Percentiles rank a stretch among this genome's conserved stretches.
Conservation (phyloP, 345 rosid genomes). For the Viola odorata region DNA sequence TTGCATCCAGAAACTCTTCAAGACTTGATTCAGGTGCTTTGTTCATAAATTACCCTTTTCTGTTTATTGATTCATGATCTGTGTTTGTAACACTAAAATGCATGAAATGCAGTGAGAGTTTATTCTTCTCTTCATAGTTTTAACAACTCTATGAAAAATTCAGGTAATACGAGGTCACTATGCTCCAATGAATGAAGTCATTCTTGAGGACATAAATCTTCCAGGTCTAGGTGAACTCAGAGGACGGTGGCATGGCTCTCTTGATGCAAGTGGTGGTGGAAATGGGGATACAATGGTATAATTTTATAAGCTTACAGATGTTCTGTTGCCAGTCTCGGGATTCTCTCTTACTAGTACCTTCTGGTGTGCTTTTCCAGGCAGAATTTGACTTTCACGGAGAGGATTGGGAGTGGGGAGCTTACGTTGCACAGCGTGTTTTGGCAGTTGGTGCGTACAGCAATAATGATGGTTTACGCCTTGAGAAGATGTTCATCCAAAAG, state of each 20-base stretch:
- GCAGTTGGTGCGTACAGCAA: constrained; percentile 94
- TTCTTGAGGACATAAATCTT: constrained; percentile 69
- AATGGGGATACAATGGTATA: constrained; percentile 94
- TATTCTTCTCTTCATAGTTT: constrained; percentile 10
- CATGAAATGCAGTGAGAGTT: background rate
- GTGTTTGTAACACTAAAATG: constrained; percentile 8
- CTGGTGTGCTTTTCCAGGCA: constrained; percentile 48
- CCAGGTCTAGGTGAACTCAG: constrained; percentile 93
- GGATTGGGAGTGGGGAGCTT: constrained; percentile 99
- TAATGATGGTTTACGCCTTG: constrained; percentile 88
- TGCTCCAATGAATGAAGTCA: constrained; percentile 58
- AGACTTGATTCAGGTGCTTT: constrained; percentile 74
- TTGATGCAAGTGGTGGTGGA: constrained; percentile 99
- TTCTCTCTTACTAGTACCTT: background rate
- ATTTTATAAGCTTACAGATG: constrained; percentile 6
- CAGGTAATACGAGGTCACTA: constrained; percentile 69
- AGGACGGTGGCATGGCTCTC: constrained; percentile 92
- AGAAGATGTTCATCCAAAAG: constrained; percentile 84
- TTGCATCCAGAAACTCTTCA: constrained; percentile 69
- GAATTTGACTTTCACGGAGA: constrained; percentile 97
- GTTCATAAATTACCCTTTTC: constrained; percentile 1
- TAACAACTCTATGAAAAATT: constrained; percentile 18
- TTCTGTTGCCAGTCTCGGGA: background rate
- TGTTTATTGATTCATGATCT: background rate
- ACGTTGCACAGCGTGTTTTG: constrained; percentile 80